These are phyloP conservation scores for Aureobasidium sp. DNA, from an alignment of 2,329 filamentous ascomycete genomes.

Conservation along the genomic window DNA sequence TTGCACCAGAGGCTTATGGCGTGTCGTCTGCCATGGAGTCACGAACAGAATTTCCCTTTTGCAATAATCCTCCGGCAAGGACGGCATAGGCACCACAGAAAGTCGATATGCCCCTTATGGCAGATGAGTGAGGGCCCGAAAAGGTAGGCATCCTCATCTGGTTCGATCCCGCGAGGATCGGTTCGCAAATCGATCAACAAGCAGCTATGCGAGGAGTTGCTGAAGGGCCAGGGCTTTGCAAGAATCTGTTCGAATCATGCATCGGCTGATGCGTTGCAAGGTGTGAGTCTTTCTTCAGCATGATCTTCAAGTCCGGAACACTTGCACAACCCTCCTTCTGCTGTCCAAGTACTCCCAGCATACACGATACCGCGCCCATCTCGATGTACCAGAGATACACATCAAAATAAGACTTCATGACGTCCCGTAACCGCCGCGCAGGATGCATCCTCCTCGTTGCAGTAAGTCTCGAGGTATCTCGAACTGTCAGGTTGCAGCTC, in stretches of 20 bases:
- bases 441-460: background rate
- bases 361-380: background rate
- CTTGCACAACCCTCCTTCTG: background rate
- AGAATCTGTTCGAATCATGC: background rate
- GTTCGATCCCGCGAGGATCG: background rate
- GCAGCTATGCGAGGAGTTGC: background rate
- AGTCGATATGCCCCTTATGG: background rate
- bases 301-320: background rate
- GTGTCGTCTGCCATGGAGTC: background rate
- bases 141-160: background rate
- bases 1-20: background rate
- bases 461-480: background rate
- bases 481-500: background rate
- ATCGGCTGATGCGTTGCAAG: background rate
- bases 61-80: background rate
- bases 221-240: background rate
- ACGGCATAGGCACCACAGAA: background rate
- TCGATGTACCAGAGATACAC: background rate
- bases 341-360: background rate
- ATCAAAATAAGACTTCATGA: background rate
- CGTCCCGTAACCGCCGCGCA: background rate
- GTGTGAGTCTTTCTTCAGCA: background rate
- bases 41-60: background rate
- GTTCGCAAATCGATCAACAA: background rate
- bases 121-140: background rate